Evolutionary conservation across 192 early-diverging fungal genomes (phyloP).

Genomic region (Coemansia sp.): DNA sequence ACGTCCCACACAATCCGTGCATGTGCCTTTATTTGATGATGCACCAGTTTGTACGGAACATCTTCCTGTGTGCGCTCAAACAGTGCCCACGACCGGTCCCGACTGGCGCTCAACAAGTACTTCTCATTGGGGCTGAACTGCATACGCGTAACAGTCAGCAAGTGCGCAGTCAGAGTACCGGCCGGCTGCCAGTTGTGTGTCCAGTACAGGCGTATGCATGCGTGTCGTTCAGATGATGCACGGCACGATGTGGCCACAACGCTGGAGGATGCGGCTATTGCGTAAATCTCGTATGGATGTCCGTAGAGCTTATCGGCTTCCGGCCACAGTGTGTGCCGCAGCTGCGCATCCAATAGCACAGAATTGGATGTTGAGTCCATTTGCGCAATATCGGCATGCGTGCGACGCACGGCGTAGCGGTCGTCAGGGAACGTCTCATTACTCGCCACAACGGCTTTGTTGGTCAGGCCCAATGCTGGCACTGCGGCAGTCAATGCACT

Average conservation of each 20-base stretch:
- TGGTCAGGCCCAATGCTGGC: conserved; percentile 91
- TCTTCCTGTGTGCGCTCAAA: conserved; percentile 56
- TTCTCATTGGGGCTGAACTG: conserved; percentile 70
- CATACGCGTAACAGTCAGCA: conserved; percentile 81
- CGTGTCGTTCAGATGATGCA: conserved; percentile 30
- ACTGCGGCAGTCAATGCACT: conserved; percentile 55
- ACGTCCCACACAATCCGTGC: conserved; percentile 92
- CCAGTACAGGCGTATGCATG: conserved; percentile 42
- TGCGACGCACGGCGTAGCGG: conserved; percentile 59
- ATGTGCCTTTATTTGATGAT: conserved; percentile 72
- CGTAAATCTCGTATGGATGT: conserved; percentile 91
- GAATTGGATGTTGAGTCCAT: conserved; percentile 42
- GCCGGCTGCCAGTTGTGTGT: conserved; percentile 35
- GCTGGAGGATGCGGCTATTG: conserved; percentile 69
- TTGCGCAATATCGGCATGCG: conserved; percentile 54
- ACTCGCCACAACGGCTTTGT: conserved; percentile 76
- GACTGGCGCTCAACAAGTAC: conserved; percentile 73
- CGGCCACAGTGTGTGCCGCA: conserved; percentile 94
- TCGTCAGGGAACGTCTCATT: conserved; percentile 38
- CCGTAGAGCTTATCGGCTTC: conserved; percentile 96
- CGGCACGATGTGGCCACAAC: conserved; percentile 70
- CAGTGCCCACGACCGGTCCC: conserved; percentile 88
- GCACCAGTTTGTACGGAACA: conserved; percentile 59
- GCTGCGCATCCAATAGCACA: conserved; percentile 82
- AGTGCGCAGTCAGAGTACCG: conserved; percentile 71